Evolutionary conservation across 2,329 filamentous ascomycete species (phyloP).

Genomic region (Canariomyces notabilis): DNA sequence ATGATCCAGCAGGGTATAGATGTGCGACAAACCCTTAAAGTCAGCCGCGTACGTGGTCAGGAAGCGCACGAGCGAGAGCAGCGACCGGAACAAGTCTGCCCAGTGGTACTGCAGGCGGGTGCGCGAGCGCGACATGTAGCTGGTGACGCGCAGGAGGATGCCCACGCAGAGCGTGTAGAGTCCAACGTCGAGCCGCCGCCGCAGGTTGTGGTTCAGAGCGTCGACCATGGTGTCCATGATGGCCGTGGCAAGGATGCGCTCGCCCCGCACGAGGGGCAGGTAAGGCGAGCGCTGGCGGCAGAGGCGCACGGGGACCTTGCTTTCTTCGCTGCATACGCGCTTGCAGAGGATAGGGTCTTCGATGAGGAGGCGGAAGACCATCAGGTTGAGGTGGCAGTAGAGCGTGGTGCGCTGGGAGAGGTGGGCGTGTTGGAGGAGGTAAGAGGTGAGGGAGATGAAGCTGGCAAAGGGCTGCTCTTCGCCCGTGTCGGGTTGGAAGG

Average conservation of each 20-base stretch:
- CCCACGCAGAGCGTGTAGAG: conserved; percentile 79
- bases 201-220: conserved; percentile 88
- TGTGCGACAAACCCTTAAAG: conserved; percentile 61
- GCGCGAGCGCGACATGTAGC: conserved; percentile 75
- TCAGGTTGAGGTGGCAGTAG: conserved; percentile 80
- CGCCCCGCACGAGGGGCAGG: conserved; percentile 66
- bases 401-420: conserved; percentile 70
- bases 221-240: conserved; percentile 86
- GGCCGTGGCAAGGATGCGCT: conserved; percentile 68
- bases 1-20: conserved; percentile 68
- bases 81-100: conserved; percentile 87
- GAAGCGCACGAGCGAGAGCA: conserved; percentile 85
- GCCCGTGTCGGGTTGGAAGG: conserved; percentile 55
- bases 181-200: conserved; percentile 75
- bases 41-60: conserved; percentile 80
- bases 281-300: conserved; percentile 87
- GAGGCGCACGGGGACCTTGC: conserved; percentile 68
- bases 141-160: conserved; percentile 76
- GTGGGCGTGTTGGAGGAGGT: conserved; percentile 89
- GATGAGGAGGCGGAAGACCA: conserved; percentile 78
- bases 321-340: conserved; percentile 74
- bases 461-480: conserved; percentile 71
- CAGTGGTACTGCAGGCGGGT: conserved; percentile 86
- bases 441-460: conserved; percentile 85
- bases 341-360: conserved; percentile 82